Percentiles rank a stretch among this genome's conserved stretches.
Evolutionary conservation across 73 alveolate species (phyloP).

Genomic region (Paramecium bursaria): DNA sequence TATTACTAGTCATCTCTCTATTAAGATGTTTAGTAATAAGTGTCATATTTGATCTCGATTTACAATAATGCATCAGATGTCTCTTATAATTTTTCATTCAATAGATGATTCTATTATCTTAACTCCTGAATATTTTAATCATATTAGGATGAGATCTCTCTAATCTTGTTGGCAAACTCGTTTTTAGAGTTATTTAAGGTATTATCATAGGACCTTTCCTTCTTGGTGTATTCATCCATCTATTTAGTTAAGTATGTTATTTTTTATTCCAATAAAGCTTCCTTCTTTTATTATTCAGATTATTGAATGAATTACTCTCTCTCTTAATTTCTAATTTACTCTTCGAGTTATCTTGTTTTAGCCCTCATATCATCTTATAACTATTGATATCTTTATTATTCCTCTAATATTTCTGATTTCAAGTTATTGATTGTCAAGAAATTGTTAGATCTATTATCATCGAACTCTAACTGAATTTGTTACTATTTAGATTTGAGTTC

Average conservation of each 20-base stretch:
- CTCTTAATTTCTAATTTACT: constrained; percentile 11
- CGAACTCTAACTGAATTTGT: background rate
- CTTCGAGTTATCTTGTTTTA: background rate
- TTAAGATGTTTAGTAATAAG: background rate
- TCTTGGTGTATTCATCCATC: constrained; percentile 34
- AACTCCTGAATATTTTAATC: constrained; percentile 16
- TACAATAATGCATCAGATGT: constrained; percentile 25
- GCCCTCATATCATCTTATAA: constrained; percentile 3
- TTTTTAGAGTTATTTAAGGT: constrained; percentile 5
- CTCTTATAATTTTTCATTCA: constrained; percentile 45
- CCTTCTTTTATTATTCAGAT: constrained; percentile 27
- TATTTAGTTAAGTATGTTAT: constrained; percentile 3
- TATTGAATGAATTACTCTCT: constrained; percentile 31
- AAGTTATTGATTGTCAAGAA: background rate
- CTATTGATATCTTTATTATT: background rate
- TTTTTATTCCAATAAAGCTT: constrained; percentile 44
- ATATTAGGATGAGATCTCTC: constrained; percentile 3
- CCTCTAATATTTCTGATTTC: constrained; percentile 2
- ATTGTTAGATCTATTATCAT: background rate
- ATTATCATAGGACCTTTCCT: constrained; percentile 14
- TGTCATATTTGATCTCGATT: constrained; percentile 46
- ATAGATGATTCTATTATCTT: background rate
- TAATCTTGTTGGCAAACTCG: constrained; percentile 7
- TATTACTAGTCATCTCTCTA: background rate
- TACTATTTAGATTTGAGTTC: constrained; percentile 15